phyloP scores from a whole-genome alignment of 2,329 filamentous ascomycete genomes.

The Byssochlamys sp. region DNA sequence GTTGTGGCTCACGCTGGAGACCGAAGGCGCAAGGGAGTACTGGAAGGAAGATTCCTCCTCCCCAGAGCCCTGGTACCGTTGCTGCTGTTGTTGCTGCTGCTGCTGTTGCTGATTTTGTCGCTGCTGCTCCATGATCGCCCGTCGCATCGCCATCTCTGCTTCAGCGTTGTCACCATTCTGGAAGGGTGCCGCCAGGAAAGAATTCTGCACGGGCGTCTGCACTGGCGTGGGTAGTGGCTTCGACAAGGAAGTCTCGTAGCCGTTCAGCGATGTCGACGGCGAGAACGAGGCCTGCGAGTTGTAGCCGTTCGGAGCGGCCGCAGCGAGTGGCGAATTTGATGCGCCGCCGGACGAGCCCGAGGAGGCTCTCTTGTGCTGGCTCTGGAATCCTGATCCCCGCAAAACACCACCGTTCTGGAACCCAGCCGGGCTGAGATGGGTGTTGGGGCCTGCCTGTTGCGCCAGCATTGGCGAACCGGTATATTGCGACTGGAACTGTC shows the following conservation, averaged over 20 bases:
- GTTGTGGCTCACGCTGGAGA: constrained; percentile 52
- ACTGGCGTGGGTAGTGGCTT: constrained; percentile 49
- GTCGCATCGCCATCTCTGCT: constrained; percentile 53
- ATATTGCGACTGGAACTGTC: constrained; percentile 20
- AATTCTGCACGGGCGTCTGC: constrained; percentile 45
- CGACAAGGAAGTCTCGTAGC: constrained; percentile 33
- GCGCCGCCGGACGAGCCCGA: constrained; percentile 37
- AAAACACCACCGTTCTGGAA: constrained; percentile 19
- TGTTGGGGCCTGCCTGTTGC: constrained; percentile 27
- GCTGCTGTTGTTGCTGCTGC: constrained; percentile 18
- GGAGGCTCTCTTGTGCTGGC: constrained; percentile 30
- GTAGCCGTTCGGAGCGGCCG: constrained; percentile 26
- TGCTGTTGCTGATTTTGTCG: constrained; percentile 18
- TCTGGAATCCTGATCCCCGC: constrained; percentile 9
- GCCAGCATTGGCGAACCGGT: constrained; percentile 28
- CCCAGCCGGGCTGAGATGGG: constrained; percentile 27
- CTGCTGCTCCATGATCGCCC: constrained; percentile 44
- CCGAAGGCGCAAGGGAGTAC: constrained; percentile 47
- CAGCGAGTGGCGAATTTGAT: constrained; percentile 29
- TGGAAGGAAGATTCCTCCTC: constrained; percentile 45
- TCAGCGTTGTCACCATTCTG: constrained; percentile 35
- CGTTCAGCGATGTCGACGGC: constrained; percentile 29
- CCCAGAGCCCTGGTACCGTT: constrained; percentile 29
- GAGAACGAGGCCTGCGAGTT: constrained; percentile 19
- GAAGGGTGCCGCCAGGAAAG: constrained; percentile 39